Evolutionary conservation across 1,139 yeast species (phyloP), one percentile per base, ranked within the genome.

Genomic region (Ogataea hybrid): DNA sequence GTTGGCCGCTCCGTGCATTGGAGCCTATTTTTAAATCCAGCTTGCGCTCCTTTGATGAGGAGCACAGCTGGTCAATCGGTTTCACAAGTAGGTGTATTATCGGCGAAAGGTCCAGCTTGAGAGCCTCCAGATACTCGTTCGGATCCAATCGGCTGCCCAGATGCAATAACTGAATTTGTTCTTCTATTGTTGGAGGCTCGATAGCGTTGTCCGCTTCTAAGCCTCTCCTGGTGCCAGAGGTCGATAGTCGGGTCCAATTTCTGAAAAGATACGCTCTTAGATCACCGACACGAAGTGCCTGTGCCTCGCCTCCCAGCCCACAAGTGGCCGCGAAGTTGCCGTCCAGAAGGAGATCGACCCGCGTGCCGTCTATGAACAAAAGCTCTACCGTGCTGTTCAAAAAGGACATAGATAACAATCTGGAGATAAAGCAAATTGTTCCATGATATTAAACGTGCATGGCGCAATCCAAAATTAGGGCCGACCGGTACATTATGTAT

Each of bases 111-210:
- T 22, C 33, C 6, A 59, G 25, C 37, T 58, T 51, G 22, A 59
- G 43, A 2, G 50, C 20, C n/a, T 35, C 33, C 12, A 59, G 11
- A 3, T 21, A 17, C 2, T 40, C 47, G 35, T 51, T 52, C 2
- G 63, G 61, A 31, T 57, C 51, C 9, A 59, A 36, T 32, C 61
- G 42, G 30, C 40, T 43, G 2, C 64, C 64, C 22, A 57, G 32
- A 42, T 57, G 60, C 5, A 59, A 35, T n/a, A 59, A 37, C 38
- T 59, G 63, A 6, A 59, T 44, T 40, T 56, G 59, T 8, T 56
- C 54, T 4, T 46, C 52, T 14, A 39, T 28, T 4, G 37, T 21
- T 4, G 61, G 59, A 4, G 22, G 25, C 3, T 17, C 35, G 6
- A 18, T 33, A 3, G 28, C 23, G 11, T 28, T 37, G 9, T 10